A percentile compares a stretch with the other conserved stretches of the same genome.
These are phyloP conservation scores for Akanthomyces dipterigenus DNA, from an alignment of 2,329 filamentous ascomycete species.

Conservation along the genomic window DNA sequence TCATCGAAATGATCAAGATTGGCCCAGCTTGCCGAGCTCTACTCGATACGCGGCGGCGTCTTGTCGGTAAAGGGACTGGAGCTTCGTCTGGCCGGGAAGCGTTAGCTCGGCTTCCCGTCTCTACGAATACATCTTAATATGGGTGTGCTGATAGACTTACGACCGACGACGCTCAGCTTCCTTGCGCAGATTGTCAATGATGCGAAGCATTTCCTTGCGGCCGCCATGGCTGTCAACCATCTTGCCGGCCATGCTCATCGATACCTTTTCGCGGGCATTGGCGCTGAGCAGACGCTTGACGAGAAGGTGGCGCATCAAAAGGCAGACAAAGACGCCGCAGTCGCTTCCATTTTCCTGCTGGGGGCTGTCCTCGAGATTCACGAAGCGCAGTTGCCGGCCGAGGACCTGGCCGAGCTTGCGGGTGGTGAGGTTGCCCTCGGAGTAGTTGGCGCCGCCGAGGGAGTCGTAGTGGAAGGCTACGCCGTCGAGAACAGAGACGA, in stretches of 20 bases:
- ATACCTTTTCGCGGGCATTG: constrained; percentile 77
- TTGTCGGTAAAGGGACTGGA: constrained; percentile 32
- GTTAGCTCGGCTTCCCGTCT: background rate
- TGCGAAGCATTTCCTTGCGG: constrained; percentile 83
- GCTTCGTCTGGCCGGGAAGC: constrained; percentile 24
- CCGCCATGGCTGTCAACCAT: constrained; percentile 73
- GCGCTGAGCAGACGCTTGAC: constrained; percentile 75
- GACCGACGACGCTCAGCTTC: constrained; percentile 80
- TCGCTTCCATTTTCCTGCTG: constrained; percentile 90
- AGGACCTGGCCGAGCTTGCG: constrained; percentile 65
- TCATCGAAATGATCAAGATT: constrained; percentile 23
- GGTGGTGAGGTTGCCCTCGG: constrained; percentile 64
- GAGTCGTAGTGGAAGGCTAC: constrained; percentile 97
- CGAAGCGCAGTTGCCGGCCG: constrained; percentile 60
- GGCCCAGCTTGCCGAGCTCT: constrained; percentile 27
- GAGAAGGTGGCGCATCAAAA: constrained; percentile 90
- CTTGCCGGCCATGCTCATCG: constrained; percentile 86
- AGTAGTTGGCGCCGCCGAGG: constrained; percentile 65
- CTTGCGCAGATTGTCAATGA: constrained; percentile 79
- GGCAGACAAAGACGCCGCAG: constrained; percentile 92
- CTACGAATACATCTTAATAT: background rate
- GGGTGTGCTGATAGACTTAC: constrained; percentile 43
- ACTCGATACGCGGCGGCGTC: constrained; percentile 38
- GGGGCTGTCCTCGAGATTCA: constrained; percentile 77
- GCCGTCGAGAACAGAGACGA: constrained; percentile 82